Evolutionary conservation across 129 eudicot genomes (phyloP), one percentile per base, ranked within the genome.

Genomic region (Dittrichia graveolens): DNA sequence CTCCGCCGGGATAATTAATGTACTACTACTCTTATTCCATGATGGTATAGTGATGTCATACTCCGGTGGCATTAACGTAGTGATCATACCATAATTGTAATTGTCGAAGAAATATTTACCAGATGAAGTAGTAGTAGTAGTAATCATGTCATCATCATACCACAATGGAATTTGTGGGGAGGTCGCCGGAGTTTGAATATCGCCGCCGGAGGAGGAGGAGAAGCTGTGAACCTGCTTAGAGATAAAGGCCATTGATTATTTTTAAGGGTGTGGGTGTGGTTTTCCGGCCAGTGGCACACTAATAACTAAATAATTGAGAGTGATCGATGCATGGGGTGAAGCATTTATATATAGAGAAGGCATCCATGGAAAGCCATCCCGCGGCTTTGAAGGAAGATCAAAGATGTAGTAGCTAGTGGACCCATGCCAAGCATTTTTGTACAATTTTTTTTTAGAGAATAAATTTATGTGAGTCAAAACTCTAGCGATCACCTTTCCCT

Each of bases 161-260:
- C 89, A 81, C 80, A 78, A 24, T 24, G 31, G 31, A 24, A 24
- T 75, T 75, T 84, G 82, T 61, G 67, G 41, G 45, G 77, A 53
- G 46, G 67, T 42, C 0, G 39, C 59, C 16, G 82, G 78, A 71
- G 85, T 61, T 49, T 48, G 77, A 54, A 78, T 75, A 62, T 79
- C 82, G 66, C 71, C 71, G 75, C 0, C 31, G 31, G 31, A 24
- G 31, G 31, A 24, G 31, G 31, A 24, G 31, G 74, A 71, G 65
- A 86, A 77, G 67, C 49, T 75, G 84, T 66, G 71, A 75, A 69
- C 61, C 7, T 24, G 31, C 31, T 72, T 72, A 42, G 84, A 68
- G 60, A 74, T 46, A 61, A 75, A 83, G 63, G 86, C 81, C 88
- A 83, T 85, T 24, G 5, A 10, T 42, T 40, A 31, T 40, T 13